Evolutionary conservation across 2,329 filamentous ascomycete genomes (phyloP), one percentile per base, ranked within the genome.

Genomic region (Venturia effusa): DNA sequence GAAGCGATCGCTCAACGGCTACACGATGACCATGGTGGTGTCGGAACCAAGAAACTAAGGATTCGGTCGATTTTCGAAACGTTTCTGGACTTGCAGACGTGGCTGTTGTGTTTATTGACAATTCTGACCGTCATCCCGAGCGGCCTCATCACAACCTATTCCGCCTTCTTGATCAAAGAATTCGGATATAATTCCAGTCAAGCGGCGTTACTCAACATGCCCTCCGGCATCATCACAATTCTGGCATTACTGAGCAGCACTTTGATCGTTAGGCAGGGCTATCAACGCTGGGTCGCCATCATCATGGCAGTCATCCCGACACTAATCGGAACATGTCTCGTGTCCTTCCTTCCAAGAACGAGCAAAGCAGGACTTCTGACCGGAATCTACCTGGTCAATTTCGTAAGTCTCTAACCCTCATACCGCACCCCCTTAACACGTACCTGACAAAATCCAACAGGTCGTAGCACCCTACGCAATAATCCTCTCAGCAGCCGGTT

Each of bases 141-240:
- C 45, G 72, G 72, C 15, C 71, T 71, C 1, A 68, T 74, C 3
- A 67, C 66, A 6, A 67, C 62, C 11, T 75, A 69, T 66, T 68
- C 70, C 62, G 69, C 71, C 1, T 73, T 70, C 4, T 68, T 74
- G 45, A 72, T 74, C 67, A 70, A 68, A 57, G 66, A 65, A 30
- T 72, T 73, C 60, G 71, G 72, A 10, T 73, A 71, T 65, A 67
- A 67, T 59, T 66, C 67, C 54, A 69, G 69, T 54, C 63, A 68
- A 1, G 69, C 72, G 0, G 71, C 72, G 4, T 68, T 75, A 0
- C 68, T 74, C 0, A 30, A 89, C 79, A 72, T 92, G 84, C 1
- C 80, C 68, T 64, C 87, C 79, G 2, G 94, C 1, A 1, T 61
- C 17, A 27, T 64, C 17, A 30, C 59, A 10, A 62, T 64, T 24